phyloP scores from a whole-genome alignment of 495 filamentous ascomycete genomes.

The Parachaetomium inaequale region DNA sequence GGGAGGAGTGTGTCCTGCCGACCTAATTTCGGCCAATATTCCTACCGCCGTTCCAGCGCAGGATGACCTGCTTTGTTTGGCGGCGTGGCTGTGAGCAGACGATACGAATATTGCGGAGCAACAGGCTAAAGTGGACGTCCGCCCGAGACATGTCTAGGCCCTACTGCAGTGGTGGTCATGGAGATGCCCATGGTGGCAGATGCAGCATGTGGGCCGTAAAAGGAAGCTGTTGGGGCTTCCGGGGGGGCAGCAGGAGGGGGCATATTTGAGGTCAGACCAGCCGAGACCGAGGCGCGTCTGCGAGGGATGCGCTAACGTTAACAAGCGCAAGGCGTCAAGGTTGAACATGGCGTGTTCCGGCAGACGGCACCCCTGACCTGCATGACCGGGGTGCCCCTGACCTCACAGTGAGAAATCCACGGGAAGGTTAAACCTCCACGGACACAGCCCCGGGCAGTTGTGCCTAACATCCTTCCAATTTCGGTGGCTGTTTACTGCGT shows the following conservation, averaged over 20 bases:
- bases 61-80: not conserved
- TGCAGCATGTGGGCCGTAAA: not conserved
- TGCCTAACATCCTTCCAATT: not conserved
- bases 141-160: not conserved
- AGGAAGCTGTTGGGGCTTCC: too few relatives aligned
- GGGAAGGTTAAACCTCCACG: too few relatives aligned
- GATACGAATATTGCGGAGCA: not conserved
- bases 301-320: not conserved
- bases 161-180: not conserved
- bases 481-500: not conserved
- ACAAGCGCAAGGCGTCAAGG: not conserved
- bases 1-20: not conserved
- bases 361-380: not conserved
- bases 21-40: not conserved
- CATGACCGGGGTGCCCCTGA: not conserved
- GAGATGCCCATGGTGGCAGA: not conserved
- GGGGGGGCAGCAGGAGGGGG: too few relatives aligned
- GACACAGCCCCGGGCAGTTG: too few relatives aligned
- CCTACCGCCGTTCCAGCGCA: not conserved
- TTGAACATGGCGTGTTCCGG: too few relatives aligned
- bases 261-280: too few relatives aligned
- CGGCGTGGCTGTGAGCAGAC: not conserved
- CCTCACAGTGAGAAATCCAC: too few relatives aligned
- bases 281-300: too few relatives aligned
- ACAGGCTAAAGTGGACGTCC: not conserved